Percentiles rank a stretch among this genome's conserved stretches.
Evolutionary conservation across 2,329 filamentous ascomycete genomes (phyloP).

Genomic region (Trichothecium roseum): DNA sequence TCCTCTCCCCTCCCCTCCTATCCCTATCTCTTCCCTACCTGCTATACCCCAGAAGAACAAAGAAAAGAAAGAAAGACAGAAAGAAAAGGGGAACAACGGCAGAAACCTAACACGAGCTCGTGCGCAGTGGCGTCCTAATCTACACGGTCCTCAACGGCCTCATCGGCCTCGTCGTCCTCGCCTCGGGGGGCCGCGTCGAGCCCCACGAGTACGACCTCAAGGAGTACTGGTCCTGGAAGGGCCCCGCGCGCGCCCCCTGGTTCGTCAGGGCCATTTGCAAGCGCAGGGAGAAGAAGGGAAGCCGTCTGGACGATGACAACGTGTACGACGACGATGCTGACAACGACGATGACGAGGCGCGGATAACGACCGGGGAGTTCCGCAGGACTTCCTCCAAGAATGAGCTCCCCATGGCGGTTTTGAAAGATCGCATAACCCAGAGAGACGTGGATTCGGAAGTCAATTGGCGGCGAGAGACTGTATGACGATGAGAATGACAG

Average conservation of each 20-base stretch:
- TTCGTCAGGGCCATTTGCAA: conserved; percentile 28
- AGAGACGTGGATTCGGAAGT: too few species aligned
- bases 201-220: conserved; percentile 43
- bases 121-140: conserved; percentile 39
- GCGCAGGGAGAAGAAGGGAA: conserved; percentile 3
- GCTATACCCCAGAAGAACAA: conserved; percentile 8
- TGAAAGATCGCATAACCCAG: too few species aligned
- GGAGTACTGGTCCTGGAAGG: conserved; percentile 46
- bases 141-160: conserved; percentile 38
- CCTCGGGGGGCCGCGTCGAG: conserved; percentile 31
- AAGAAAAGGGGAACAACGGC: too few species aligned
- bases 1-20: conserved; percentile 6
- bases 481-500: too few species aligned
- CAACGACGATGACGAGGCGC: conserved; percentile 3
- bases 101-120: too few species aligned
- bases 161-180: conserved; percentile 32
- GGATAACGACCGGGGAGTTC: background rate
- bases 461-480: too few species aligned
- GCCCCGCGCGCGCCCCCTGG: conserved; percentile 35
- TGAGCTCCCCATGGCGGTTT: background rate
- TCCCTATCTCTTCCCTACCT: background rate
- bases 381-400: background rate
- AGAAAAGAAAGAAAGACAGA: too few species aligned
- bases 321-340: conserved; percentile 1
- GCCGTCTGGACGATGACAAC: too few species aligned